Evolutionary conservation across 305 asterid species (phyloP).

Genomic region (Solanum chacoense): DNA sequence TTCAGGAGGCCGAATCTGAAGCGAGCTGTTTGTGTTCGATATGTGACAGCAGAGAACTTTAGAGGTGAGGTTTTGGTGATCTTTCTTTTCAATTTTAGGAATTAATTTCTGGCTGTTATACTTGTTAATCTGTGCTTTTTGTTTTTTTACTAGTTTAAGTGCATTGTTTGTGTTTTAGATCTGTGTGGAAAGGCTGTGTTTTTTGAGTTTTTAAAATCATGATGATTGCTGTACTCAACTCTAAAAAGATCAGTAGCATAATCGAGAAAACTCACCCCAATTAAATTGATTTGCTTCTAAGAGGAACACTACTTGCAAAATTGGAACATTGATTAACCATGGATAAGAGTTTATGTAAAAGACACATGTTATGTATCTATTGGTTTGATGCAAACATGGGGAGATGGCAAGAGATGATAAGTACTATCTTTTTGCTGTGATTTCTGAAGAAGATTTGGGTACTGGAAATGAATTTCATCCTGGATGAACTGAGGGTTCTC

Average conservation of each 20-base stretch:
- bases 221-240: constrained; percentile 10
- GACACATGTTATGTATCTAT: not conserved
- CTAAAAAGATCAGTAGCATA: constrained; percentile 14
- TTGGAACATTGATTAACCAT: not conserved
- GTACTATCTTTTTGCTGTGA: not conserved
- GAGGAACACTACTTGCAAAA: not conserved
- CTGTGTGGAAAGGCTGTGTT: constrained; percentile 23
- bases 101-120: not conserved
- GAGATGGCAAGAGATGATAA: not conserved
- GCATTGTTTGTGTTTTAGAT: constrained; percentile 36
- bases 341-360: not conserved
- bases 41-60: constrained; percentile 38
- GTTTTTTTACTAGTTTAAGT: not conserved
- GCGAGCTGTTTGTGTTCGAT: constrained; percentile 32
- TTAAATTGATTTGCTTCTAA: not conserved
- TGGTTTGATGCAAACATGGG: not conserved
- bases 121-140: not conserved
- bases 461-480: not conserved
- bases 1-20: constrained; percentile 24
- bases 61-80: constrained; percentile 17
- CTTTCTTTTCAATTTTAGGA: constrained; percentile 7
- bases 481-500: not conserved
- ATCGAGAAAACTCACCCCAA: not conserved
- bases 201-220: constrained; percentile 14
- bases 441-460: not conserved